Percentiles rank a stretch among this genome's conserved stretches.
Conservation (phyloP, 495 filamentous ascomycete species). For the Penicillium odoratum region DNA sequence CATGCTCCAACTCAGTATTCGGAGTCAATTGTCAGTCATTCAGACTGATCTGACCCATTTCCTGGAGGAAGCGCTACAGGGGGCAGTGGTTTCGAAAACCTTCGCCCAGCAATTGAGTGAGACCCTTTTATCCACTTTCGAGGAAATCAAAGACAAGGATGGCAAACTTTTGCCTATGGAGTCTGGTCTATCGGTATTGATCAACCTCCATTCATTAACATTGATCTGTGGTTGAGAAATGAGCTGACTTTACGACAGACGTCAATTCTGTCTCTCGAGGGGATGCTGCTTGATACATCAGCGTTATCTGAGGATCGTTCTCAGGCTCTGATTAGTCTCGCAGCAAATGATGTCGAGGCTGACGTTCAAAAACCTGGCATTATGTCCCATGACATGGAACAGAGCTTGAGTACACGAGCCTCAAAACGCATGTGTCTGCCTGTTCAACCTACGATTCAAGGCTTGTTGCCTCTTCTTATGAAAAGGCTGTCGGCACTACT, state of each 20-base stretch:
- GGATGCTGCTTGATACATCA: slow-evolving; percentile 5
- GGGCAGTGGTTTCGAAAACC: slow-evolving; percentile 11
- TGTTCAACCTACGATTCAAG: slow-evolving; percentile 1
- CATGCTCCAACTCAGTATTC: slow-evolving; percentile 22
- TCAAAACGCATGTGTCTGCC: slow-evolving; percentile 32
- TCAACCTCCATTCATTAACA: neutral
- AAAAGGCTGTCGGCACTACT: neutral
- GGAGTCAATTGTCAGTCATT: slow-evolving; percentile 21
- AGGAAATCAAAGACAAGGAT: slow-evolving; percentile 20
- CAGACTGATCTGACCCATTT: slow-evolving; percentile 30
- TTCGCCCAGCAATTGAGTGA: slow-evolving; percentile 19
- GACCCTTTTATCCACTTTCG: slow-evolving; percentile 28
- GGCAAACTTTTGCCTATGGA: slow-evolving; percentile 15
- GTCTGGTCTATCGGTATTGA: slow-evolving; percentile 31
- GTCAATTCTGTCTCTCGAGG: slow-evolving; percentile 21
- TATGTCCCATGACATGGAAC: slow-evolving; percentile 9
- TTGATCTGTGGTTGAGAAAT: neutral
- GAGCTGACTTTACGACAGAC: slow-evolving; percentile 27
- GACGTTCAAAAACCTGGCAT: slow-evolving; percentile 11
- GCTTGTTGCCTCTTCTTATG: slow-evolving; percentile 22
- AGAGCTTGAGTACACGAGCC: slow-evolving; percentile 17
- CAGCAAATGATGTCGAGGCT: neutral
- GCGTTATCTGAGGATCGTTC: neutral
- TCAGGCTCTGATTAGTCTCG: neutral
- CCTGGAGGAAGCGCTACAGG: slow-evolving; percentile 25